A percentile compares a stretch with the other conserved stretches of the same genome.
These are phyloP conservation scores for Solanum raphanifolium DNA, from an alignment of 257 asterid species.

Conservation along the genomic window DNA sequence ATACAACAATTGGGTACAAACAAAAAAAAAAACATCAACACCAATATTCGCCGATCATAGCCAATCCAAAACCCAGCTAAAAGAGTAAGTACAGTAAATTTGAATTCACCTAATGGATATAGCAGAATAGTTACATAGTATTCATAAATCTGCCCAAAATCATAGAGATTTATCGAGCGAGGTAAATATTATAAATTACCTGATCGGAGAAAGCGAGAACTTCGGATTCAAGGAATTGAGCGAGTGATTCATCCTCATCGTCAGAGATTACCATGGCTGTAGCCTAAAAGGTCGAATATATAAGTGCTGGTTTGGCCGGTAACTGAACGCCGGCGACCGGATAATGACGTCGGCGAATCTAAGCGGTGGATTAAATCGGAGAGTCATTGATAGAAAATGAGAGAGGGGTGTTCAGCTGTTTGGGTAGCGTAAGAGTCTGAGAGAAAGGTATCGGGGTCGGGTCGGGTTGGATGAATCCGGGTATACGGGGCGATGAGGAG, in stretches of 20 bases:
- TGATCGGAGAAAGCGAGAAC: slow-evolving; percentile 64
- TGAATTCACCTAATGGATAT: background rate
- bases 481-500: background rate
- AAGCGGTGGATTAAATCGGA: slow-evolving; percentile 30
- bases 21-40: background rate
- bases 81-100: background rate
- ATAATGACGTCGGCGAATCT: slow-evolving; percentile 29
- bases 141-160: background rate
- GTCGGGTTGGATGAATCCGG: background rate
- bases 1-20: background rate
- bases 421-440: background rate
- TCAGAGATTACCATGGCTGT: slow-evolving; percentile 47
- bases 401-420: background rate
- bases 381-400: background rate
- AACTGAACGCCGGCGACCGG: slow-evolving; percentile 30
- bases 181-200: slow-evolving; percentile 17
- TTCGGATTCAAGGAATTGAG: slow-evolving; percentile 77
- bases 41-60: background rate
- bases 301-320: background rate
- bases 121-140: background rate
- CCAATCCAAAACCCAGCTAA: background rate
- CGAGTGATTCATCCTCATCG: slow-evolving; percentile 76
- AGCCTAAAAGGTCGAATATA: background rate
- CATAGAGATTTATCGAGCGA: background rate
- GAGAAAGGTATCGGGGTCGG: background rate